phyloP scores from a whole-genome alignment of 139 green algal species.

The Spirogloea muscicola region DNA sequence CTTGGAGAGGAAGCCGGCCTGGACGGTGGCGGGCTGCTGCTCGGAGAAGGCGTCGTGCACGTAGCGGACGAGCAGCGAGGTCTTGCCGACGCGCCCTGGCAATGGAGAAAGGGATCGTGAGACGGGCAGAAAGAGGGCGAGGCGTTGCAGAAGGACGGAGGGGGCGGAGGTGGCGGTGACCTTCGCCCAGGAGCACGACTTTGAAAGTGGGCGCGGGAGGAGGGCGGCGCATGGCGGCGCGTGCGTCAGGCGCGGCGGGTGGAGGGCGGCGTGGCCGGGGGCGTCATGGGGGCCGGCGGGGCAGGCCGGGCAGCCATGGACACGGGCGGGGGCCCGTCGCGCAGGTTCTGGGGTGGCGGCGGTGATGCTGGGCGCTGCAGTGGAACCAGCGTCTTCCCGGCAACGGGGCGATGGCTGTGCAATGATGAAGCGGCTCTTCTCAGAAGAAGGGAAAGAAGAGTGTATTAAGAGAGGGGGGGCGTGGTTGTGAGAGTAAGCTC shows the following conservation, averaged over 20 bases:
- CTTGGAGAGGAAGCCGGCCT: constrained; percentile 40
- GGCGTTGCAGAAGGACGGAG: neutral
- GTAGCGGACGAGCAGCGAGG: constrained; percentile 35
- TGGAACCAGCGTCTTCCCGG: neutral
- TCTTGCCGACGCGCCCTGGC: constrained; percentile 49
- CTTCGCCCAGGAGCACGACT: neutral
- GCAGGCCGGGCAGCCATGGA: neutral
- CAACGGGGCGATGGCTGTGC: too few relatives aligned
- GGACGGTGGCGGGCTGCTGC: constrained; percentile 31
- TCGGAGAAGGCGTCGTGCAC: constrained; percentile 29
- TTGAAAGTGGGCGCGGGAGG: neutral
- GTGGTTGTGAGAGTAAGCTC: too few relatives aligned
- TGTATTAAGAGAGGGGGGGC: too few relatives aligned
- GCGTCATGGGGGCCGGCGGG: too few relatives aligned
- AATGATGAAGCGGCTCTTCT: neutral
- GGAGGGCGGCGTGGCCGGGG: too few relatives aligned
- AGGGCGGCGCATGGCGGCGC: too few relatives aligned
- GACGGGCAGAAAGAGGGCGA: neutral
- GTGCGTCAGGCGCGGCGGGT: too few relatives aligned
- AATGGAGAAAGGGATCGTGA: neutral
- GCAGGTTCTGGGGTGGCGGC: neutral
- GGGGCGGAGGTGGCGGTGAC: neutral
- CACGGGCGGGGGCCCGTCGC: neutral
- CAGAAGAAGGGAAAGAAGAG: too few relatives aligned
- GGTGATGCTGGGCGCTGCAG: neutral